Conservation (phyloP, 441 rosid genomes). For the Arabidopsis lyrata region DNA sequence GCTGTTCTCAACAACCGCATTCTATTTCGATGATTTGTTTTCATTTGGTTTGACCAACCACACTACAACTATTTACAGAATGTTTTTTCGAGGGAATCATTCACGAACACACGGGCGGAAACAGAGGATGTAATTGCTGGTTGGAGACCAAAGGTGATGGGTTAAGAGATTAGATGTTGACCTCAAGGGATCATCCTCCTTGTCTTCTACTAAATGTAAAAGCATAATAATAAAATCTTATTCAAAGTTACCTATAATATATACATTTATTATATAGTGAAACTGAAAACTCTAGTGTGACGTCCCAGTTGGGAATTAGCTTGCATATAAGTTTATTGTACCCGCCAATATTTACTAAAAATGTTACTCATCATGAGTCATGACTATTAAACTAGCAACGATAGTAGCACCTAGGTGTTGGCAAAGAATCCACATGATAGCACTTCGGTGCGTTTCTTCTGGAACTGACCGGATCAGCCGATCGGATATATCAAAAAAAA, state of each 20-base stretch:
- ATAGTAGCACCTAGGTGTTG: too few relatives aligned
- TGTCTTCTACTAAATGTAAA: conserved; percentile 20
- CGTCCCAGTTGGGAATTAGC: not conserved
- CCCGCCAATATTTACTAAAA: not conserved
- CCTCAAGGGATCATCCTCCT: conserved; percentile 22
- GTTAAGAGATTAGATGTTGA: conserved; percentile 44
- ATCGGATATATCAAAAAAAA: too few relatives aligned
- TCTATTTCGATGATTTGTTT: not conserved
- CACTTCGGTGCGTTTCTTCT: too few relatives aligned
- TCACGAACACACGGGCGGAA: conserved; percentile 58
- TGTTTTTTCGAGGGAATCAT: conserved; percentile 67
- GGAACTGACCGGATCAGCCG: too few relatives aligned
- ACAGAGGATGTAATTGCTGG: conserved; percentile 73
- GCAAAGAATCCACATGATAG: too few relatives aligned
- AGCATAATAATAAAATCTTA: conserved; percentile 16
- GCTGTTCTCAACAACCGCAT: too few relatives aligned
- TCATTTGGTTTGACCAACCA: not conserved
- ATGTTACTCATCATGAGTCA: too few relatives aligned
- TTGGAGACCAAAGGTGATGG: conserved; percentile 86
- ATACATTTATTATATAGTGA: not conserved
- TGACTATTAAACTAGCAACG: too few relatives aligned
- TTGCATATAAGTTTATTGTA: conserved; percentile 4
- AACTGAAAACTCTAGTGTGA: too few relatives aligned
- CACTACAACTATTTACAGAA: conserved; percentile 45
- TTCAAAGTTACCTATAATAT: not conserved